A percentile compares a stretch with the other conserved stretches of the same genome.
These are phyloP conservation scores for Medicago arabica DNA, from an alignment of 306 rosid genomes.

Conservation along the genomic window DNA sequence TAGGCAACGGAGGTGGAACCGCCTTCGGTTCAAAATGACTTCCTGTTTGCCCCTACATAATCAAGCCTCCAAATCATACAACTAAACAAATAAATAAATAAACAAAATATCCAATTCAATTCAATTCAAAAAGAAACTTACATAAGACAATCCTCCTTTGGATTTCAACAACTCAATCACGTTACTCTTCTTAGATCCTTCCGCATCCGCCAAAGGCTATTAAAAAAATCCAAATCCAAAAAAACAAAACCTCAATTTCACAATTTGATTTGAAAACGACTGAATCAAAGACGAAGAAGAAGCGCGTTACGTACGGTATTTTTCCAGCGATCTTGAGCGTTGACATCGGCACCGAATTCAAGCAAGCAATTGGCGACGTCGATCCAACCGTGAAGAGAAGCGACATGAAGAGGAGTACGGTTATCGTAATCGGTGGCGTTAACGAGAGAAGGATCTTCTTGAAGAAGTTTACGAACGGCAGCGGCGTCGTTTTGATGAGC, in stretches of 20 bases:
- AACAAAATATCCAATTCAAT: not conserved
- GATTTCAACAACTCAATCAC: constrained; percentile 81
- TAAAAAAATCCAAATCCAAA: not conserved
- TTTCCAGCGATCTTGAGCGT: constrained; percentile 99
- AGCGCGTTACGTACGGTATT: constrained; percentile 72
- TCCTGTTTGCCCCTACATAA: constrained; percentile 88
- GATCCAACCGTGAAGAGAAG: constrained; percentile 94
- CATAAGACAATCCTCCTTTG: constrained; percentile 87
- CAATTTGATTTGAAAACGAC: not conserved
- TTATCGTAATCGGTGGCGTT: constrained; percentile 84
- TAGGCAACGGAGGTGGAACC: constrained; percentile 88
- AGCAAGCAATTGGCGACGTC: constrained; percentile 81
- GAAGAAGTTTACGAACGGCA: constrained; percentile 93
- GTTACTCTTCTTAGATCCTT: constrained; percentile 72
- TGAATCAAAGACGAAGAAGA: not conserved
- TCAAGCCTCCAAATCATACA: constrained; percentile 40
- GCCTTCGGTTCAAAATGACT: constrained; percentile 92
- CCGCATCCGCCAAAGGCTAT: constrained; percentile 99
- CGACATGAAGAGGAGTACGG: constrained; percentile 96
- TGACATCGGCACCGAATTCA: constrained; percentile 88
- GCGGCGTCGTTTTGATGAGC: constrained; percentile 88
- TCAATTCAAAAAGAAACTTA: constrained; percentile 50
- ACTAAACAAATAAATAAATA: not conserved
- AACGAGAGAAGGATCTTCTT: constrained; percentile 84
- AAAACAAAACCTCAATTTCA: constrained; percentile 23